Evolutionary conservation across 1,284 basidiomycete species (phyloP).

Genomic region (Apiotrichum siamense): DNA sequence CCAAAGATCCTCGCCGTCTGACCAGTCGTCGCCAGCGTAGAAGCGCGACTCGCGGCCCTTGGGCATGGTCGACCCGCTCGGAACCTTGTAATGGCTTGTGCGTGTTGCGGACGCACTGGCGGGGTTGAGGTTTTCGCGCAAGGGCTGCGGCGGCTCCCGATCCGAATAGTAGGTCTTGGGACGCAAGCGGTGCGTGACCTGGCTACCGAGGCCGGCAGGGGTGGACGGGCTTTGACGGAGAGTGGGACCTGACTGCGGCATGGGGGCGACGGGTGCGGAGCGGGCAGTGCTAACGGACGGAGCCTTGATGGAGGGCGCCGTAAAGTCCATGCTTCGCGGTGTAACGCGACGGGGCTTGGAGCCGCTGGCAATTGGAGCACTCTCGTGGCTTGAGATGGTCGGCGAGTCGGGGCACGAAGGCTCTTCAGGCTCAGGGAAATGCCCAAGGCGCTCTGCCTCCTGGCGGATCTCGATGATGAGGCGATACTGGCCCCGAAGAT

Average conservation of each 20-base stretch:
- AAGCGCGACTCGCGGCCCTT: conserved; percentile 14
- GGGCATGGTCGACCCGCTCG: conserved; percentile 8
- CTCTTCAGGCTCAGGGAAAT: conserved; percentile 34
- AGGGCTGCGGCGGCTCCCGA: not conserved
- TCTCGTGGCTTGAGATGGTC: conserved; percentile 23
- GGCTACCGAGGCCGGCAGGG: conserved; percentile 30
- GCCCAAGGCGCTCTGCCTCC: conserved; percentile 33
- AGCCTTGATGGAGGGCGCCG: conserved; percentile 18
- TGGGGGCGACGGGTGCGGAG: conserved; percentile 6
- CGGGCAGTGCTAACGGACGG: conserved; percentile 17
- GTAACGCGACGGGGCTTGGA: not conserved
- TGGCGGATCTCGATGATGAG: conserved; percentile 39
- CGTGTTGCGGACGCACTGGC: conserved; percentile 3
- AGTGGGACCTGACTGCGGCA: not conserved
- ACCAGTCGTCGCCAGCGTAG: conserved; percentile 15
- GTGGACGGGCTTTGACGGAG: conserved; percentile 40
- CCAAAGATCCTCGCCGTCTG: conserved; percentile 36
- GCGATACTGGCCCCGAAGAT: conserved; percentile 51
- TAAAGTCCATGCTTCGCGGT: conserved; percentile 9
- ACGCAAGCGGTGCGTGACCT: conserved; percentile 14
- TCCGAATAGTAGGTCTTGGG: conserved; percentile 35
- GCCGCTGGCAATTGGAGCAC: not conserved
- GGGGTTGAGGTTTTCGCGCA: conserved; percentile 1
- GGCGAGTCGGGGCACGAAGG: conserved; percentile 15
- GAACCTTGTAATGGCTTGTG: conserved; percentile 12